Evolutionary conservation across 2,329 filamentous ascomycete species (phyloP).

Genomic region (Trichothecium sympodiale): DNA sequence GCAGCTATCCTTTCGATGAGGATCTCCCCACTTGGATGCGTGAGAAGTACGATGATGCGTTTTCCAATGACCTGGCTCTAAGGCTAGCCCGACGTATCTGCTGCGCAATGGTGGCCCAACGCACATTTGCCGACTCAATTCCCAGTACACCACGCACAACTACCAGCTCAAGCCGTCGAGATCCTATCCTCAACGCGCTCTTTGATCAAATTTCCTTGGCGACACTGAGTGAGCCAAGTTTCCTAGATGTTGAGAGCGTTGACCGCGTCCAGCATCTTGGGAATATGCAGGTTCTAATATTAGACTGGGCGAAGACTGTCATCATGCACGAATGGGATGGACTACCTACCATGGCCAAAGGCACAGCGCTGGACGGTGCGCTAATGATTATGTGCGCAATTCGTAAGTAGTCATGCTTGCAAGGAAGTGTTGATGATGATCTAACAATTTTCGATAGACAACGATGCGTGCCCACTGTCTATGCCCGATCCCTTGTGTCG

Average conservation of each 20-base stretch:
- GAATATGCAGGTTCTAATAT: constrained; percentile 41
- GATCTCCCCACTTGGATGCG: constrained; percentile 24
- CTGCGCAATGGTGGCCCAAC: constrained; percentile 30
- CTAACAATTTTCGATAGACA: constrained; percentile 30
- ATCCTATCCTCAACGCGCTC: constrained; percentile 29
- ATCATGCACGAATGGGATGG: constrained; percentile 77
- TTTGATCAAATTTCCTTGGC: constrained; percentile 41
- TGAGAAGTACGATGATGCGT: constrained; percentile 49
- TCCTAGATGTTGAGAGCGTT: constrained; percentile 6
- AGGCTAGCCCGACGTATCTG: constrained; percentile 48
- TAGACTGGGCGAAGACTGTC: constrained; percentile 66
- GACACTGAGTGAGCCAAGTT: too few species aligned
- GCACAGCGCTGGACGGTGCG: constrained; percentile 65
- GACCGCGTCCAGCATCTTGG: constrained; percentile 47
- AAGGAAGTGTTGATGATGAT: background rate
- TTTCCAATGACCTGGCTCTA: constrained; percentile 48
- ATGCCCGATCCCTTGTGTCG: constrained; percentile 51
- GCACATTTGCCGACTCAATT: constrained; percentile 11
- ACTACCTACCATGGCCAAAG: constrained; percentile 54
- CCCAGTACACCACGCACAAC: too few species aligned
- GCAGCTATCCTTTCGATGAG: background rate
- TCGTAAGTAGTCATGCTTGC: constrained; percentile 39
- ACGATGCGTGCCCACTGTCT: constrained; percentile 55
- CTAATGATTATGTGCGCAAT: constrained; percentile 62
- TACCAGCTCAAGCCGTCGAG: background rate